Percentiles rank a stretch among this genome's conserved stretches.
Conservation (phyloP, 495 filamentous ascomycete species). For the Penicillium pulvis region DNA sequence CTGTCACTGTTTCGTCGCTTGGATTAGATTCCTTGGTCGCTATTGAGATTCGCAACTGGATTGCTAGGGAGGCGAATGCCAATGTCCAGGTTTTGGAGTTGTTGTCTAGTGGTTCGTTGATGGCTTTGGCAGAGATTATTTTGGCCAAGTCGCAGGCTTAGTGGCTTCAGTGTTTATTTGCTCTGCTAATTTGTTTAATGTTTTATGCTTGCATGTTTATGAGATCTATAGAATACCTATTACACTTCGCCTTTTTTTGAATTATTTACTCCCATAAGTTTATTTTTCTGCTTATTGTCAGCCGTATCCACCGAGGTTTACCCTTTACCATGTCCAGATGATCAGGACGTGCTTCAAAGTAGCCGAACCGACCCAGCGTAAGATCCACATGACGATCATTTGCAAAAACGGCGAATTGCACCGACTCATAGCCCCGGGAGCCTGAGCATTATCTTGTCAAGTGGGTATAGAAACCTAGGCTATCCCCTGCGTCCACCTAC, state of each 20-base stretch:
- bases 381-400: not conserved
- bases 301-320: too few relatives aligned
- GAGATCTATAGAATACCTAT: not conserved
- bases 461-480: too few relatives aligned
- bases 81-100: constrained; percentile 39
- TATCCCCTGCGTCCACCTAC: too few relatives aligned
- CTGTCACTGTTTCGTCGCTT: constrained; percentile 27
- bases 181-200: not conserved
- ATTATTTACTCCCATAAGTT: not conserved
- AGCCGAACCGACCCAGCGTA: not conserved
- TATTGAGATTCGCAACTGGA: constrained; percentile 43
- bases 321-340: too few relatives aligned
- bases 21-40: constrained; percentile 44
- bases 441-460: not conserved
- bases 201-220: not conserved
- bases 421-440: not conserved
- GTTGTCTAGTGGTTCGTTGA: constrained; percentile 31
- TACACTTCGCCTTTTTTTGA: not conserved
- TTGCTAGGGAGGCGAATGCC: constrained; percentile 37
- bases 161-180: not conserved
- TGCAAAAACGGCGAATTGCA: not conserved
- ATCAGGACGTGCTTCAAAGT: not conserved
- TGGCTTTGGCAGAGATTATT: constrained; percentile 34
- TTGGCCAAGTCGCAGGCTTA: constrained; percentile 31
- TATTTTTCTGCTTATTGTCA: too few relatives aligned